phyloP scores from a whole-genome alignment of 2,329 filamentous ascomycete genomes.

The Fonsecaea pedrosoi region DNA sequence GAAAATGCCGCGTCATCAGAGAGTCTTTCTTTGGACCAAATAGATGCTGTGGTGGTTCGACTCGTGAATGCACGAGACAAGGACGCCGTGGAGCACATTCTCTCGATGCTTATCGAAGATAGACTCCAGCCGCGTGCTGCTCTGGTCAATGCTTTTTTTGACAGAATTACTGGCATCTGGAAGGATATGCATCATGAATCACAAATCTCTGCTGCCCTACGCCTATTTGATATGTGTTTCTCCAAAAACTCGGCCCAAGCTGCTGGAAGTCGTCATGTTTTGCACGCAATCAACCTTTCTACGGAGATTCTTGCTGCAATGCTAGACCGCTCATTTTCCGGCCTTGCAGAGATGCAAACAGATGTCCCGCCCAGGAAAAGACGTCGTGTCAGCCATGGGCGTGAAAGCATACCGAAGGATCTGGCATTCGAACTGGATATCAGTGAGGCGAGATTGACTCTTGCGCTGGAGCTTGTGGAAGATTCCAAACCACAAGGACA shows the following conservation, averaged over 20 bases:
- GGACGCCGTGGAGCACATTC: constrained; percentile 63
- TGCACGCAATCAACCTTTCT: constrained; percentile 33
- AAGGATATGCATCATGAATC: constrained; percentile 50
- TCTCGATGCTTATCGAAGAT: constrained; percentile 57
- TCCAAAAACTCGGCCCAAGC: constrained; percentile 40
- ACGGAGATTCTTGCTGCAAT: constrained; percentile 67
- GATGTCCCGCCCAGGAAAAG: constrained; percentile 78
- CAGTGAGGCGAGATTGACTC: constrained; percentile 58
- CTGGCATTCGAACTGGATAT: constrained; percentile 25
- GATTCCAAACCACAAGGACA: constrained; percentile 76
- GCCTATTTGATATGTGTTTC: constrained; percentile 52
- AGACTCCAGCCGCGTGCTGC: constrained; percentile 51
- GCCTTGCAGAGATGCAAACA: constrained; percentile 72
- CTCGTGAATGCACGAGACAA: constrained; percentile 63
- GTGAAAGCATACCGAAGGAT: constrained; percentile 54
- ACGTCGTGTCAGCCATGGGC: constrained; percentile 75
- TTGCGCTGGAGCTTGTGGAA: constrained; percentile 88
- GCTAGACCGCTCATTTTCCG: constrained; percentile 72
- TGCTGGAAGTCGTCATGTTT: constrained; percentile 30
- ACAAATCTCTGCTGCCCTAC: constrained; percentile 47
- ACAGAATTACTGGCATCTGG: constrained; percentile 75
- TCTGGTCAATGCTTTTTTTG: constrained; percentile 71
- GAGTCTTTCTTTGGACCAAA: constrained; percentile 54
- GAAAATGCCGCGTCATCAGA: constrained; percentile 58
- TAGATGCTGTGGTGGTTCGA: constrained; percentile 61